Percentiles rank a stretch among this genome's conserved stretches.
These are phyloP conservation scores for Thymus quinquecostatus DNA, from an alignment of 257 asterid genomes.

Conservation along the genomic window DNA sequence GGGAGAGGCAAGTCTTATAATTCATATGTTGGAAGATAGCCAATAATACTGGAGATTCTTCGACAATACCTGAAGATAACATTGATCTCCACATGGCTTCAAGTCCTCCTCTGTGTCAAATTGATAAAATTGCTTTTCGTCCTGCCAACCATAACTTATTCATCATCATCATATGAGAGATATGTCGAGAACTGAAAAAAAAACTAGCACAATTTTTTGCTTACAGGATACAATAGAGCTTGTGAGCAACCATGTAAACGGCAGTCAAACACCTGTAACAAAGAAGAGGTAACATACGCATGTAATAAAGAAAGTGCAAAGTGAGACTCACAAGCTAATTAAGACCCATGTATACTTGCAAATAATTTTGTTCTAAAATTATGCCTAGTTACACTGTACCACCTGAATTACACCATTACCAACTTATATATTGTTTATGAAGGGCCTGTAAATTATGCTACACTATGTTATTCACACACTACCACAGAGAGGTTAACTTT, in stretches of 20 bases:
- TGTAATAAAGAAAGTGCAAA: conserved; percentile 1
- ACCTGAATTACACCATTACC: no score
- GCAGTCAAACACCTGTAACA: conserved; percentile 82
- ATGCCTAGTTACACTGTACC: no score
- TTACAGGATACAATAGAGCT: conserved; percentile 65
- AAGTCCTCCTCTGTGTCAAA: conserved; percentile 68
- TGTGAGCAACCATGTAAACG: conserved; percentile 94
- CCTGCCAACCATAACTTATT: conserved; percentile 52
- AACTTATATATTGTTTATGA: no score
- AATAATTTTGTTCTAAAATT: background rate
- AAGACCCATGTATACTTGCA: background rate
- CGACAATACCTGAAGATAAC: conserved; percentile 76
- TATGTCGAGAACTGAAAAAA: conserved; percentile 23
- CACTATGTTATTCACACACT: background rate
- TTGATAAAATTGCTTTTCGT: conserved; percentile 61
- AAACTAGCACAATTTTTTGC: conserved; percentile 34
- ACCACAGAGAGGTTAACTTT: background rate
- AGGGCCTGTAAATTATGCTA: background rate
- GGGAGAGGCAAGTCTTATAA: background rate
- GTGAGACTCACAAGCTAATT: conserved; percentile 21
- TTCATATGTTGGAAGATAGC: conserved; percentile 18
- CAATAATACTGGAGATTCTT: conserved; percentile 20
- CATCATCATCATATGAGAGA: conserved; percentile 29
- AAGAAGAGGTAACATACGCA: conserved; percentile 26
- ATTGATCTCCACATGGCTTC: conserved; percentile 82